phyloP scores from a whole-genome alignment of 208 protist genomes.

The Leishmania lainsoni region DNA sequence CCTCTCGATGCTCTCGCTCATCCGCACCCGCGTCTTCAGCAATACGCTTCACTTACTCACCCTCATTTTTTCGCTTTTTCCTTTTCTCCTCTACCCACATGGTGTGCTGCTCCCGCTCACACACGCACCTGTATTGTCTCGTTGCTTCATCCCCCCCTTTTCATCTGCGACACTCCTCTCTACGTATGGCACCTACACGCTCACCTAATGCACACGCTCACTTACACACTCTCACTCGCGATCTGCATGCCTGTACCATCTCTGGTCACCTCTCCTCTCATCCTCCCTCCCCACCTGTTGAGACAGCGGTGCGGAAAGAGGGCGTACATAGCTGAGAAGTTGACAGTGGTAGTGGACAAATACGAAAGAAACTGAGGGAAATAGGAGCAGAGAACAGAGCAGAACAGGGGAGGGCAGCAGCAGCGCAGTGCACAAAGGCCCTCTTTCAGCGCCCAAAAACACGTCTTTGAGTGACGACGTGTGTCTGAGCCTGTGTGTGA shows the following conservation, averaged over 20 bases:
- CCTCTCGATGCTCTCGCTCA: background rate
- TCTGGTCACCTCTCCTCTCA: background rate
- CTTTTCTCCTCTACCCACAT: background rate
- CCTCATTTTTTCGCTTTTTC: background rate
- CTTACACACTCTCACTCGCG: background rate
- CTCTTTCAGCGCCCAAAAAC: background rate
- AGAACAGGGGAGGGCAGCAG: background rate
- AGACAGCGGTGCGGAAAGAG: background rate
- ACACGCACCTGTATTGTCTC: background rate
- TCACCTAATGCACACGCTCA: background rate
- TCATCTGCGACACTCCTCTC: background rate
- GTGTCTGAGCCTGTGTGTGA: background rate
- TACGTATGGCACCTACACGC: background rate
- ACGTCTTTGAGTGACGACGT: background rate
- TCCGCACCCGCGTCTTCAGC: background rate
- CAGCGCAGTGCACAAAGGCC: background rate
- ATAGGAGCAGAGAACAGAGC: background rate
- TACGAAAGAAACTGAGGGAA: background rate
- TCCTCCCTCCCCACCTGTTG: background rate
- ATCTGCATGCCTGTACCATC: background rate
- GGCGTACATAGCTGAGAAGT: background rate
- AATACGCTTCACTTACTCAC: background rate
- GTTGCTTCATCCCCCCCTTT: background rate
- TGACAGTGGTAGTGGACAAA: background rate
- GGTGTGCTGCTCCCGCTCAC: background rate